Evolutionary conservation across 306 rosid species (phyloP).

Genomic region (Dalbergia oliveri): DNA sequence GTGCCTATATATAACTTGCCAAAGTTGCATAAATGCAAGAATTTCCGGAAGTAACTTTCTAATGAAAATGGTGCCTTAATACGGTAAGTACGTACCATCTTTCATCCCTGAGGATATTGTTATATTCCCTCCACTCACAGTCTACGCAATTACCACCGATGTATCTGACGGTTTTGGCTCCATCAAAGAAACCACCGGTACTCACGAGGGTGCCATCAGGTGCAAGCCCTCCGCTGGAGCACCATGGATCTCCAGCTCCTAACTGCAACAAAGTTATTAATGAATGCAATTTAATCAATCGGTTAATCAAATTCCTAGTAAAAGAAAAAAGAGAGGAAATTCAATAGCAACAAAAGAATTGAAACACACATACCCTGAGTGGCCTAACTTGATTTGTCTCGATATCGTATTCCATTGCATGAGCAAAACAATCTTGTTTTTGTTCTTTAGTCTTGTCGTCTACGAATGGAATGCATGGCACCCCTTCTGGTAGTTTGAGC

Average conservation of each 20-base stretch:
- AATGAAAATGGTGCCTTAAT: neutral
- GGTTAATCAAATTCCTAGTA: too few species aligned
- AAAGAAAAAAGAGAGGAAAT: too few species aligned
- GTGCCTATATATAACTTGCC: too few species aligned
- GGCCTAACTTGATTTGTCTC: constrained; percentile 62
- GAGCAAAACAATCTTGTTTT: constrained; percentile 69
- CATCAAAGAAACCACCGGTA: constrained; percentile 70
- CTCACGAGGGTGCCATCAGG: constrained; percentile 68
- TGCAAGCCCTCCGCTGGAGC: constrained; percentile 84
- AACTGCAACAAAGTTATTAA: constrained; percentile 27
- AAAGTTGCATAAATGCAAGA: too few species aligned
- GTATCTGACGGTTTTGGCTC: constrained; percentile 59
- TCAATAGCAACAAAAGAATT: too few species aligned
- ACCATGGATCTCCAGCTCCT: constrained; percentile 73
- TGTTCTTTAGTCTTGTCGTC: neutral
- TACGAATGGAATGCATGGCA: constrained; percentile 53
- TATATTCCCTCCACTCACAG: constrained; percentile 64
- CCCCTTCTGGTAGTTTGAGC: constrained; percentile 58
- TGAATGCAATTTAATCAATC: constrained; percentile 1
- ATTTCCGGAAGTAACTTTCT: too few species aligned
- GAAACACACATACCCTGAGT: constrained; percentile 55
- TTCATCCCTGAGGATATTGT: constrained; percentile 42
- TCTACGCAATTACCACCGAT: constrained; percentile 46
- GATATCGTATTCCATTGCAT: constrained; percentile 69
- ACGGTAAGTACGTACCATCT: constrained; percentile 61